phyloP scores from a whole-genome alignment of 2,329 filamentous ascomycete genomes.

The Penicillium sp. region DNA sequence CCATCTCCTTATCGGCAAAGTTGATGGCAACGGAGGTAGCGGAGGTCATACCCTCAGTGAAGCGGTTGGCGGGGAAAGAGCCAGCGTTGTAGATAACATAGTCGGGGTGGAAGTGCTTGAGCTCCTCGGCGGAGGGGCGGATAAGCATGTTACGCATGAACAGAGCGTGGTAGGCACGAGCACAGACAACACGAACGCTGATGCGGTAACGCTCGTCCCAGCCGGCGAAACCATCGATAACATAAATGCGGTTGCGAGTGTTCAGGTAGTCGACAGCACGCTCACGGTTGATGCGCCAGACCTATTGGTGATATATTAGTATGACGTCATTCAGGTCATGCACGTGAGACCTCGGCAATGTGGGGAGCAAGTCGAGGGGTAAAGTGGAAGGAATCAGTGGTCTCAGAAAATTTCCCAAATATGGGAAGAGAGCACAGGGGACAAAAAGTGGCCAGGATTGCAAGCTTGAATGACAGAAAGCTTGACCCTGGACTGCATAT shows the following conservation, averaged over 20 bases:
- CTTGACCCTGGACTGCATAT: conserved; percentile 25
- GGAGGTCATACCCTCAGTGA: conserved; percentile 97
- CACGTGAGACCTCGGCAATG: conserved; percentile 20
- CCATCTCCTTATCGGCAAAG: conserved; percentile 99
- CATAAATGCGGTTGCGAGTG: conserved; percentile 97
- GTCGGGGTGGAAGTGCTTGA: conserved; percentile 97
- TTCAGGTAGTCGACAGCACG: conserved; percentile 99
- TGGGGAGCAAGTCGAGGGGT: conserved; percentile 11
- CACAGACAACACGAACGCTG: conserved; percentile 95
- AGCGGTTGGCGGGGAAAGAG: conserved; percentile 97
- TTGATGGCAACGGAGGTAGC: conserved; percentile 98
- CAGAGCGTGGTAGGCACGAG: conserved; percentile 96
- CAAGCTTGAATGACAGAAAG: conserved; percentile 19
- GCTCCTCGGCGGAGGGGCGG: conserved; percentile 83
- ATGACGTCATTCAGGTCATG: conserved; percentile 40
- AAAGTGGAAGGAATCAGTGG: conserved; percentile 3
- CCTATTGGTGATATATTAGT: conserved; percentile 54
- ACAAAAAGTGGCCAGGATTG: neutral
- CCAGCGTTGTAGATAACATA: conserved; percentile 99
- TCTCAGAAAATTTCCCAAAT: neutral
- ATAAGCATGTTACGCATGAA: conserved; percentile 99
- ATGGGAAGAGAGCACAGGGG: neutral
- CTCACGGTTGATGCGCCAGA: conserved; percentile 99
- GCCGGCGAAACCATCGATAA: conserved; percentile 93
- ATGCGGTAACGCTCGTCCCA: conserved; percentile 99